Evolutionary conservation across 2,329 filamentous ascomycete genomes (phyloP).

Genomic region (Daldinia sp.): DNA sequence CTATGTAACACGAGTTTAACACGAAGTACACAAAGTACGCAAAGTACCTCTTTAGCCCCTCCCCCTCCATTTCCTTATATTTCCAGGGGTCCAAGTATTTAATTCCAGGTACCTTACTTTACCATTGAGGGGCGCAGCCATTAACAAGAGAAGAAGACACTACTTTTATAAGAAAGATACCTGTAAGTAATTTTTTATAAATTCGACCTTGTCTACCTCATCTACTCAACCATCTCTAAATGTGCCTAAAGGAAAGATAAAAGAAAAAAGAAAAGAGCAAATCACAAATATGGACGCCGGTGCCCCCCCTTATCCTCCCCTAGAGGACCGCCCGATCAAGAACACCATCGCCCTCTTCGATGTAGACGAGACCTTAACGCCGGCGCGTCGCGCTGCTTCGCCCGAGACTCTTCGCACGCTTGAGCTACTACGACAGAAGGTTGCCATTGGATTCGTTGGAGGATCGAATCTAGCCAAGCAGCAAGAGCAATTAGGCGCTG

Average conservation of each 20-base stretch:
- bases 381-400: constrained; percentile 77
- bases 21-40: constrained; percentile 22
- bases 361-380: constrained; percentile 92
- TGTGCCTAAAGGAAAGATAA: neutral
- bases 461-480: constrained; percentile 94
- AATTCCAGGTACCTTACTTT: constrained; percentile 11
- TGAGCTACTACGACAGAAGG: constrained; percentile 83
- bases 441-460: constrained; percentile 91
- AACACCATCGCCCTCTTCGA: constrained; percentile 97
- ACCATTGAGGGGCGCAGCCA: constrained; percentile 15
- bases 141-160: neutral
- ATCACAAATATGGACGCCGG: constrained; percentile 56
- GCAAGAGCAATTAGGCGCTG: constrained; percentile 89
- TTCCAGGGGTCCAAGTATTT: constrained; percentile 33
- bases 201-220: neutral
- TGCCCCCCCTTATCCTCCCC: constrained; percentile 71
- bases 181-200: neutral
- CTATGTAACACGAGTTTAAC: constrained; percentile 16
- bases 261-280: constrained; percentile 11
- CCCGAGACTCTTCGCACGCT: constrained; percentile 88
- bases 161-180: too few relatives aligned
- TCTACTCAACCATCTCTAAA: neutral
- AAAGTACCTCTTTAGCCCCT: constrained; percentile 23
- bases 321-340: constrained; percentile 86
- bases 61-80: constrained; percentile 28